phyloP scores from a whole-genome alignment of 2,329 filamentous ascomycete species.

The Beauveria scarabaeidicola region DNA sequence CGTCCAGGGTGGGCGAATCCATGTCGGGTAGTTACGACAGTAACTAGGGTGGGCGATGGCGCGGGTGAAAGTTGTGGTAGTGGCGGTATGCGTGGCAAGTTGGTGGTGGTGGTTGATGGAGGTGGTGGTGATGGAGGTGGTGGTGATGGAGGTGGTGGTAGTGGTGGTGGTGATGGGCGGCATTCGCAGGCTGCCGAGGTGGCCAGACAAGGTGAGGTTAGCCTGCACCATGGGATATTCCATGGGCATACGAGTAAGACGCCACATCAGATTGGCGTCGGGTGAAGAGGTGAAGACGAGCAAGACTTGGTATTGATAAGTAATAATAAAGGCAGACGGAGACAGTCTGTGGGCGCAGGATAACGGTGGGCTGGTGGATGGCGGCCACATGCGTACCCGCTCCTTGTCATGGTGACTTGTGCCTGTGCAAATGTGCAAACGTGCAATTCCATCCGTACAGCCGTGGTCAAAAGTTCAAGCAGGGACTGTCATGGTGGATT shows the following conservation, averaged over 20 bases:
- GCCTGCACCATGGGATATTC: not conserved
- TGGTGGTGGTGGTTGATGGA: too few relatives aligned
- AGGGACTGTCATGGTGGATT: too few relatives aligned
- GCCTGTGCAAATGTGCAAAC: too few relatives aligned
- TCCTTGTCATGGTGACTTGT: not conserved
- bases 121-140: not conserved
- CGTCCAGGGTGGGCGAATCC: not conserved
- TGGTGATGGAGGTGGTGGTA: not conserved
- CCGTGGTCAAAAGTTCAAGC: too few relatives aligned
- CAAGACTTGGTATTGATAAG: not conserved
- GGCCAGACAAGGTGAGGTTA: not conserved
- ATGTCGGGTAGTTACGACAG: not conserved
- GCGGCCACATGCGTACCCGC: not conserved
- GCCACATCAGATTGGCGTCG: not conserved
- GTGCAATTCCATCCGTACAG: too few relatives aligned
- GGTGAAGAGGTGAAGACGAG: not conserved
- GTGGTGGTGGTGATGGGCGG: not conserved
- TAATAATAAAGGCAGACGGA: not conserved
- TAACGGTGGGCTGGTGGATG: not conserved
- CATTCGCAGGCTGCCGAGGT: not conserved
- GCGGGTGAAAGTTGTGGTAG: not conserved
- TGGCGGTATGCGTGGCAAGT: not conserved
- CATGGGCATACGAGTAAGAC: not conserved
- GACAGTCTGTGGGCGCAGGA: not conserved
- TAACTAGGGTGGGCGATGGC: not conserved